phyloP scores from a whole-genome alignment of 139 green algal species.

The Chlorella sp. region DNA sequence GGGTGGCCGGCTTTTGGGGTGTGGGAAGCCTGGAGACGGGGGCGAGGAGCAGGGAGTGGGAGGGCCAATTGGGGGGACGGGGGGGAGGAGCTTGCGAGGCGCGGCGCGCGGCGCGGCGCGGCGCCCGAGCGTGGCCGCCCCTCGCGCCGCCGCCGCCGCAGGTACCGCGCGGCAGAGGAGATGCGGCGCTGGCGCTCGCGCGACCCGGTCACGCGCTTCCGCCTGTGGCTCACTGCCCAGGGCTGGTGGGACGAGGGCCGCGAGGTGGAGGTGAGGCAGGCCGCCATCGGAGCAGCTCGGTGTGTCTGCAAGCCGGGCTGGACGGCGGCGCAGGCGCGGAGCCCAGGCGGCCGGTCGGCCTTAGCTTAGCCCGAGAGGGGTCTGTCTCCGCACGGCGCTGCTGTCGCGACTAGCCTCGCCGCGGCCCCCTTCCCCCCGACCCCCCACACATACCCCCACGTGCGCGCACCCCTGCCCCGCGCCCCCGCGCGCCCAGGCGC shows the following conservation, averaged over 20 bases:
- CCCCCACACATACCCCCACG: too few relatives aligned
- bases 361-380: too few relatives aligned
- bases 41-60: not conserved
- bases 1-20: too few relatives aligned
- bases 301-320: too few relatives aligned
- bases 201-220: constrained; percentile 84
- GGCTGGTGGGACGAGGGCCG: constrained; percentile 74
- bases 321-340: too few relatives aligned
- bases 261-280: constrained; percentile 52
- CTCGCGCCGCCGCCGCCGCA: constrained; percentile 6
- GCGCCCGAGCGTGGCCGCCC: not conserved
- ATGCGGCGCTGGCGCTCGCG: constrained; percentile 77
- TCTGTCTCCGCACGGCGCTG: too few relatives aligned
- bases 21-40: too few relatives aligned
- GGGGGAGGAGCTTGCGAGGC: not conserved
- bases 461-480: too few relatives aligned
- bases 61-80: not conserved
- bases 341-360: too few relatives aligned
- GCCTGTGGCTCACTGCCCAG: constrained; percentile 55
- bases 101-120: not conserved
- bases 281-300: too few relatives aligned
- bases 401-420: too few relatives aligned
- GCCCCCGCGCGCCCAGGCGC: not conserved
- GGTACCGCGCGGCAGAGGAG: constrained; percentile 81
- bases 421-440: too few relatives aligned